Percentiles rank a stretch among this genome's conserved stretches.
Evolutionary conservation across 2,329 filamentous ascomycete genomes (phyloP).

Genomic region (Fusarium metavorans): DNA sequence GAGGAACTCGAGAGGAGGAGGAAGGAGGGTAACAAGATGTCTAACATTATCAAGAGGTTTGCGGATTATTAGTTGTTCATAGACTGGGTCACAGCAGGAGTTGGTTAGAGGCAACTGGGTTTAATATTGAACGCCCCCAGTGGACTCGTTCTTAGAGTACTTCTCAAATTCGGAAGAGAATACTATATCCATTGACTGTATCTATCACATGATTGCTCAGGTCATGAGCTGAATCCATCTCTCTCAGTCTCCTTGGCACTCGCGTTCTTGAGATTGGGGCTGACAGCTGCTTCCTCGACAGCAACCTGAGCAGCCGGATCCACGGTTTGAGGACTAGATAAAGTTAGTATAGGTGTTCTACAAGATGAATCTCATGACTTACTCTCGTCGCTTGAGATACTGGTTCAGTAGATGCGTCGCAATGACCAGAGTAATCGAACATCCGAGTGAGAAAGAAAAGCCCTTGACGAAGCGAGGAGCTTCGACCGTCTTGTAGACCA

Average conservation of each 20-base stretch:
- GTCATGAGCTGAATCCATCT: background rate
- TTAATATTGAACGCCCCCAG: background rate
- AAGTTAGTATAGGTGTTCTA: background rate
- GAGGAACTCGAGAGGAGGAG: conserved; percentile 13
- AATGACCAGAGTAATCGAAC: background rate
- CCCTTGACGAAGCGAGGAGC: background rate
- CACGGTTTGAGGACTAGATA: background rate
- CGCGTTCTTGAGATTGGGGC: background rate
- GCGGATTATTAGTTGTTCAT: background rate
- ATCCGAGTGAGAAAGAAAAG: background rate
- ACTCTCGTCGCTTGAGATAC: background rate
- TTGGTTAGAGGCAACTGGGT: background rate
- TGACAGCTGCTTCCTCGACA: background rate
- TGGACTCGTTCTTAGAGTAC: background rate
- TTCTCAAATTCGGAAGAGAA: background rate
- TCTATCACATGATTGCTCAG: background rate
- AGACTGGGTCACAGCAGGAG: background rate
- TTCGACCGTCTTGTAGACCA: background rate
- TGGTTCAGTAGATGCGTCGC: background rate
- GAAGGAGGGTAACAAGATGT: conserved; percentile 1
- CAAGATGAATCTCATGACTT: background rate
- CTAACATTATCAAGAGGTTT: conserved; percentile 8
- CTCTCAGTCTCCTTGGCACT: background rate
- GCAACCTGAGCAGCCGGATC: background rate
- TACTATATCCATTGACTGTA: rapidly evolving